Conservation (phyloP, 768 basidiomycete genomes). For the Tulasnella sp. region DNA sequence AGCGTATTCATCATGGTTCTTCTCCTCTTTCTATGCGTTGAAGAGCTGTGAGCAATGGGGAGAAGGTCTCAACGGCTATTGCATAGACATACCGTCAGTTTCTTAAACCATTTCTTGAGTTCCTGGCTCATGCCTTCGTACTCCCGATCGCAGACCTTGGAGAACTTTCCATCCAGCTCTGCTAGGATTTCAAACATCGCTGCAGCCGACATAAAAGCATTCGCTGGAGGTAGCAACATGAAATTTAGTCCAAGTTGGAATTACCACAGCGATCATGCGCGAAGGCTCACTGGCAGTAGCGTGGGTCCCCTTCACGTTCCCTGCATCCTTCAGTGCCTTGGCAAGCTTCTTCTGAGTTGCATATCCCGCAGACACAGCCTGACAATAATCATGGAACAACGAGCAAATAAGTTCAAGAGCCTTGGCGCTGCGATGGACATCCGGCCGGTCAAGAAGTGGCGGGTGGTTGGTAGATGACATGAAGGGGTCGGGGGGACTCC, state of each 20-base stretch:
- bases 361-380: slow-evolving; percentile 52
- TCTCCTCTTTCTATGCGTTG: slow-evolving; percentile 63
- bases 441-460: slow-evolving; percentile 47
- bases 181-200: slow-evolving; percentile 56
- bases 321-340: slow-evolving; percentile 58
- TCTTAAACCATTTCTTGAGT: slow-evolving; percentile 82
- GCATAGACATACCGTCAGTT: slow-evolving; percentile 47
- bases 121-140: slow-evolving; percentile 53
- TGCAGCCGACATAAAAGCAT: slow-evolving; percentile 55
- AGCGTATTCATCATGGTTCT: slow-evolving; percentile 61
- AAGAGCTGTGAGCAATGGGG: neutral
- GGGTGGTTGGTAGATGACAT: neutral
- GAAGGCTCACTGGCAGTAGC: slow-evolving; percentile 49
- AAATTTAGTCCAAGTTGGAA: neutral
- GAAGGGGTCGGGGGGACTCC: too few relatives aligned
- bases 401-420: slow-evolving; percentile 57
- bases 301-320: slow-evolving; percentile 45
- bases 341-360: slow-evolving; percentile 63
- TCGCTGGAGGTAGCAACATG: slow-evolving; percentile 36
- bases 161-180: slow-evolving; percentile 65
- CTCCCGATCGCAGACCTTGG: slow-evolving; percentile 64
- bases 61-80: neutral
- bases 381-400: slow-evolving; percentile 63
- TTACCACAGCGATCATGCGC: neutral
- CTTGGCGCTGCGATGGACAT: slow-evolving; percentile 75